Conservation (phyloP, 129 eudicot species). For the Scalesia atractyloides region DNA sequence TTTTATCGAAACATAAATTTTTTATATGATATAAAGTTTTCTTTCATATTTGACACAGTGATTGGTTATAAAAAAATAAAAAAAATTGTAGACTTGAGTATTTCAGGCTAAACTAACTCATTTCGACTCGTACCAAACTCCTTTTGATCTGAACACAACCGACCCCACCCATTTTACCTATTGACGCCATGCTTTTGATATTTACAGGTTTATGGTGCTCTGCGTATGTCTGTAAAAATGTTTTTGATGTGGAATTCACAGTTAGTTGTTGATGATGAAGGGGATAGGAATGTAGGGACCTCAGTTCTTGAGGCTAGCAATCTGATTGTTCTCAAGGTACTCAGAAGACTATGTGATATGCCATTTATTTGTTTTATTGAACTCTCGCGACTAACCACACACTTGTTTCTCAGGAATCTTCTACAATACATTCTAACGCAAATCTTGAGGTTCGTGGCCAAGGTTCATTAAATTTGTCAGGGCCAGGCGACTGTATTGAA, state of each 20-base stretch:
- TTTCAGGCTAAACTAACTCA: too few species aligned
- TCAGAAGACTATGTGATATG: background rate
- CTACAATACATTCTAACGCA: constrained; percentile 84
- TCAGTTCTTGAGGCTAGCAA: constrained; percentile 95
- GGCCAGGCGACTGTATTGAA: constrained; percentile 90
- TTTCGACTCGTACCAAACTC: too few species aligned
- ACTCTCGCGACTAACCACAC: background rate
- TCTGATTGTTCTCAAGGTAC: constrained; percentile 89
- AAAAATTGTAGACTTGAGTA: too few species aligned
- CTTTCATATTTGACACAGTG: background rate
- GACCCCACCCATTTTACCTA: background rate
- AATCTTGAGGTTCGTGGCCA: constrained; percentile 98
- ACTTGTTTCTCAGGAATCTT: constrained; percentile 66
- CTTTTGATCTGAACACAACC: too few species aligned
- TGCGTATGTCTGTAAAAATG: constrained; percentile 97
- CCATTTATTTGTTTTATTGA: background rate
- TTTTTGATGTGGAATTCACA: constrained; percentile 96
- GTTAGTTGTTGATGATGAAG: constrained; percentile 81
- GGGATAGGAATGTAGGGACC: constrained; percentile 82
- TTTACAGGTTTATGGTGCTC: constrained; percentile 10
- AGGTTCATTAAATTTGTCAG: constrained; percentile 84
- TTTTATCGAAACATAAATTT: too few species aligned
- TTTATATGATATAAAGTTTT: background rate
- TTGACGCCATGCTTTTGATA: background rate
- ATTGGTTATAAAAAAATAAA: too few species aligned